A percentile compares a stretch with the other conserved stretches of the same genome.
Evolutionary conservation across 2,329 filamentous ascomycete species (phyloP).

Genomic region (Diaporthe batatas): DNA sequence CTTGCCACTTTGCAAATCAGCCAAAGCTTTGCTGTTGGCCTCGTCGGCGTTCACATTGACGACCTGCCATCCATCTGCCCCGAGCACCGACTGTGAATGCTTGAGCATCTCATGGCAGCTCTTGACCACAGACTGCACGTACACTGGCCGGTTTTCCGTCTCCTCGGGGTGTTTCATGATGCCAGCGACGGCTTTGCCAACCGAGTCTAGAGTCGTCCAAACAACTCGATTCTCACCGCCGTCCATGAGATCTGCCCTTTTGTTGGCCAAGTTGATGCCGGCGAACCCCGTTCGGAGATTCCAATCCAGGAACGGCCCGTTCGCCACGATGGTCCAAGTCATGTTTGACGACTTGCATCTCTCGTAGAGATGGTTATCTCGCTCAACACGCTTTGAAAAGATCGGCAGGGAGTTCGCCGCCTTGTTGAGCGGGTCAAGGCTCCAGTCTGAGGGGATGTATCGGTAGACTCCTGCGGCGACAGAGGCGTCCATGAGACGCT

Average conservation of each 20-base stretch:
- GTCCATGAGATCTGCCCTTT: slow-evolving; percentile 44
- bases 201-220: slow-evolving; percentile 46
- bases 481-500: slow-evolving; percentile 30
- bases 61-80: slow-evolving; percentile 44
- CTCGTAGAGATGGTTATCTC: slow-evolving; percentile 18
- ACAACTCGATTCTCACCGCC: slow-evolving; percentile 47
- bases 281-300: slow-evolving; percentile 45
- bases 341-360: slow-evolving; percentile 37
- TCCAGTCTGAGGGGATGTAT: slow-evolving; percentile 34
- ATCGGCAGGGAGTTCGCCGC: slow-evolving; percentile 45
- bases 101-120: slow-evolving; percentile 46
- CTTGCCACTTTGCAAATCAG: slow-evolving; percentile 43
- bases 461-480: slow-evolving; percentile 27
- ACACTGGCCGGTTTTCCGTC: slow-evolving; percentile 48
- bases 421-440: slow-evolving; percentile 31
- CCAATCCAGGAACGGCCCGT: slow-evolving; percentile 51
- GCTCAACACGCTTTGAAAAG: slow-evolving; percentile 24
- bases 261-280: slow-evolving; percentile 46
- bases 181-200: slow-evolving; percentile 48
- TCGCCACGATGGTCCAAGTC: slow-evolving; percentile 49
- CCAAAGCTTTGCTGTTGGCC: slow-evolving; percentile 43
- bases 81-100: slow-evolving; percentile 43
- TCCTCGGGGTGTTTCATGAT: slow-evolving; percentile 47
- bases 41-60: slow-evolving; percentile 41
- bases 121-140: slow-evolving; percentile 43